phyloP scores from a whole-genome alignment of 2,329 filamentous ascomycete genomes.

The Drechmeria coniospora region DNA sequence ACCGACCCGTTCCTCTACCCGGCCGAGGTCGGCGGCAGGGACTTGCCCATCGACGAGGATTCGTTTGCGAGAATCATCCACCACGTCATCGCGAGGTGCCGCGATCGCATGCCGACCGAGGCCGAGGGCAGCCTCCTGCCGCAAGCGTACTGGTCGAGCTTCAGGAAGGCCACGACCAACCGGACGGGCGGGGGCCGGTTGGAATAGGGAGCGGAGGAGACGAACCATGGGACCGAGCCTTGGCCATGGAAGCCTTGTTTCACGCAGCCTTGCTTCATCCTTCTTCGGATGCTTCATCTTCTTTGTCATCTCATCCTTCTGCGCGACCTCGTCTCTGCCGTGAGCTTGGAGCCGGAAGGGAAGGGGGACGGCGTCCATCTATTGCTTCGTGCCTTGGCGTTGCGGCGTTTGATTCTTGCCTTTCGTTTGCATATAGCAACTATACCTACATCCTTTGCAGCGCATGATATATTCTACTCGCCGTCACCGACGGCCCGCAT shows the following conservation, averaged over 20 bases:
- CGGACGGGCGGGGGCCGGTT: too few species aligned
- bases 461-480: too few species aligned
- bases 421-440: constrained; percentile 10
- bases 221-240: too few species aligned
- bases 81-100: constrained; percentile 44
- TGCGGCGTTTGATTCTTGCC: constrained; percentile 13
- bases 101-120: constrained; percentile 42
- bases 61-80: constrained; percentile 46
- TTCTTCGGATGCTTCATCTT: too few species aligned
- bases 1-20: constrained; percentile 51
- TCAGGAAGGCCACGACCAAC: constrained; percentile 40
- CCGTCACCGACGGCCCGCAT: too few species aligned
- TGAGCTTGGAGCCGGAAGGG: constrained; percentile 2
- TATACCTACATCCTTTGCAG: constrained; percentile 6
- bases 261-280: too few species aligned
- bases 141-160: constrained; percentile 44
- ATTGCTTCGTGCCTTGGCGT: constrained; percentile 14
- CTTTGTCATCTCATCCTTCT: too few species aligned
- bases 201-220: too few species aligned
- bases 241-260: too few species aligned
- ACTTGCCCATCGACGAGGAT: constrained; percentile 47
- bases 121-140: constrained; percentile 43
- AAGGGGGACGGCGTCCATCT: constrained; percentile 8
- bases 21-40: constrained; percentile 35
- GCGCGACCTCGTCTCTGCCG: background rate